Evolutionary conservation across 2,329 filamentous ascomycete genomes (phyloP), one percentile per base, ranked within the genome.

Genomic region (Aureobasidium sp.): DNA sequence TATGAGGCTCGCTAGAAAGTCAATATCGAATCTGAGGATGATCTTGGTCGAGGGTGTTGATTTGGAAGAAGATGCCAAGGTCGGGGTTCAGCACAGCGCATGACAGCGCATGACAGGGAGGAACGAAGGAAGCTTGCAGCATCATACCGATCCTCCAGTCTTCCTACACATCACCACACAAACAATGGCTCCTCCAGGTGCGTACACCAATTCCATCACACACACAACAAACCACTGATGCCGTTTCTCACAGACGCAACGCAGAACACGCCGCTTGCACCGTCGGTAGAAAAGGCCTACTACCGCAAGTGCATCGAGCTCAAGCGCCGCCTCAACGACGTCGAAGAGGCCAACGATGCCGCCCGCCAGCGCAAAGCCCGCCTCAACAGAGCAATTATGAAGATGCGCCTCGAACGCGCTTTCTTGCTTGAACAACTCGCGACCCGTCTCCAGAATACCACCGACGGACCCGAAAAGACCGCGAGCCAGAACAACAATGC

Each of bases 231-330:
- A 9, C 3, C 15, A 29, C 42, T 48, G 31, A 58, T 20, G 2
- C 27, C 5, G 20, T 3, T 5, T n/a, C 14, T 31, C 6, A 55
- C 52, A 42, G 61, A 58, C 20, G 53, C 66, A 52, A 67, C 68
- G 8, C 31, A 63, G 17, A 71, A 70, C 66, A 73, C 73, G n/a
- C 73, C 79, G 14, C 82, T 87, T 62, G 91, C 93, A 22, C 93
- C 94, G 17, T 96, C 91, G 17, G 91, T 97, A 65, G 93, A 99
- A 76, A 88, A 93, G 73, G 92, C 93, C 56, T 99, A 97, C 77
- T 91, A 94, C 70, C 86, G 90, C 67, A 97, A 99, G 84, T 97
- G 93, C 75, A 91, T 97, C 72, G 89, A 95, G 69, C 84, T 99
- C 25, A 95, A 95, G 78, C 89, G 90, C 69, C 89, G 94, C 64